These are phyloP conservation scores for Leccinum olivaceopallidum DNA, from an alignment of 768 basidiomycete genomes.

Conservation along the genomic window DNA sequence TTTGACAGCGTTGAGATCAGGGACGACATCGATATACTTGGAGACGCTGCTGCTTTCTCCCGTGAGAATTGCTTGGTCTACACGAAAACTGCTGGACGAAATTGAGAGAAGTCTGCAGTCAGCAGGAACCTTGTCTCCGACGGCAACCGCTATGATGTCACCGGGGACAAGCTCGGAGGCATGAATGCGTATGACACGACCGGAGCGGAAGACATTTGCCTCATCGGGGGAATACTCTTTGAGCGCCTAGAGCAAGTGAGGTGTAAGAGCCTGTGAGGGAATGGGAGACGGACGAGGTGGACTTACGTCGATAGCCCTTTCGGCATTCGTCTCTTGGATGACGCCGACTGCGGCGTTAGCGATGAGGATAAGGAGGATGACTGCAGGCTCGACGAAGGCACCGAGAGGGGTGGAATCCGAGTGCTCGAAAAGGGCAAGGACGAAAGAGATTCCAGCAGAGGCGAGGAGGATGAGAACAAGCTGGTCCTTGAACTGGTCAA, in stretches of 20 bases:
- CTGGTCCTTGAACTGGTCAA: slow-evolving; percentile 99
- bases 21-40: slow-evolving; percentile 70
- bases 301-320: slow-evolving; percentile 95
- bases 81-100: slow-evolving; percentile 88
- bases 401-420: slow-evolving; percentile 65
- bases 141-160: slow-evolving; percentile 87
- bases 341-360: slow-evolving; percentile 99
- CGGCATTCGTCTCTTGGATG: slow-evolving; percentile 94
- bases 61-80: slow-evolving; percentile 96
- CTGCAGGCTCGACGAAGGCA: slow-evolving; percentile 93
- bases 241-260: slow-evolving; percentile 61
- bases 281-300: neutral
- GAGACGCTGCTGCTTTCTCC: slow-evolving; percentile 81
- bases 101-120: slow-evolving; percentile 90
- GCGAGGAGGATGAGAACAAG: slow-evolving; percentile 95
- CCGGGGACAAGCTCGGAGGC: slow-evolving; percentile 92
- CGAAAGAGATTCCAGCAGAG: slow-evolving; percentile 91
- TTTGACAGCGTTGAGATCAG: slow-evolving; percentile 82
- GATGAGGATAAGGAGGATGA: slow-evolving; percentile 93
- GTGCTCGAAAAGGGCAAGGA: slow-evolving; percentile 87
- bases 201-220: slow-evolving; percentile 83
- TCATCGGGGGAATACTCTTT: slow-evolving; percentile 98
- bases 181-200: slow-evolving; percentile 70
- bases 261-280: neutral
- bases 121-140: slow-evolving; percentile 94